Base-by-base conservation (phyloP, 2,329 filamentous ascomycete genomes). In the Sphaerulina musiva region DNA sequence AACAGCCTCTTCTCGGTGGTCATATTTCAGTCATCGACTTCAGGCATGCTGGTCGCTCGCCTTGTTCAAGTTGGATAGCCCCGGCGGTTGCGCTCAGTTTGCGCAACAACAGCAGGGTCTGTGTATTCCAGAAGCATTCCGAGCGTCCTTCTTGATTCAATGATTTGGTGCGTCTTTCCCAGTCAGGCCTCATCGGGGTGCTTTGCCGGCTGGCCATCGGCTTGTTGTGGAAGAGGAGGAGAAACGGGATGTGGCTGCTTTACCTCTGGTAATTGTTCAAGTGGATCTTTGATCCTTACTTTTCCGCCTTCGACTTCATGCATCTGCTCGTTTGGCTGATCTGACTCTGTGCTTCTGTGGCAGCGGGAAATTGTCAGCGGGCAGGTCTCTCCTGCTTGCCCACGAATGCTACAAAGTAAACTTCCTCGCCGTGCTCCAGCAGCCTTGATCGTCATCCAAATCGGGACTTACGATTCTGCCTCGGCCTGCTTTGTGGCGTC, bases 291-390 rank as follows among this genome's bases (percentile, higher is more conserved):
- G 34, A 38, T 38, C 12, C 34, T 11, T 11, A 38, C 34, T 38
- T 54, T 56, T 26, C 45, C 38, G 17, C 45, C 41, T 39, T 50
- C 43, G 50, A 47, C 50, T 48, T 57, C 43, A 54, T 54, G 46
- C 40, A 39, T 46, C 40, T 53, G 39, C 48, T 20, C 40, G 29
- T 51, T 43, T 26, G 44, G 43, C 43, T 38, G 40, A 50, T 17
- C 47, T 42, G 42, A 31, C 42, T 46, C 42, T 39, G 26, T 46
- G 48, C 48, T 59, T 54, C 56, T 62, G 55, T 57, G 62, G 44
- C 39, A 63, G 47, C 45, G 57, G 46, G 55, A 60, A 62, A 38
- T 51, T 55, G 56, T 64, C 61, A 62, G 62, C 56, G 50, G 63
- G 63, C 48, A 59, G 53, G 53, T 55, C 60, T 41, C 60, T 59